Evolutionary conservation across 495 filamentous ascomycete species (phyloP), one percentile per base, ranked within the genome.

Genomic region (Penicillium odoratum): DNA sequence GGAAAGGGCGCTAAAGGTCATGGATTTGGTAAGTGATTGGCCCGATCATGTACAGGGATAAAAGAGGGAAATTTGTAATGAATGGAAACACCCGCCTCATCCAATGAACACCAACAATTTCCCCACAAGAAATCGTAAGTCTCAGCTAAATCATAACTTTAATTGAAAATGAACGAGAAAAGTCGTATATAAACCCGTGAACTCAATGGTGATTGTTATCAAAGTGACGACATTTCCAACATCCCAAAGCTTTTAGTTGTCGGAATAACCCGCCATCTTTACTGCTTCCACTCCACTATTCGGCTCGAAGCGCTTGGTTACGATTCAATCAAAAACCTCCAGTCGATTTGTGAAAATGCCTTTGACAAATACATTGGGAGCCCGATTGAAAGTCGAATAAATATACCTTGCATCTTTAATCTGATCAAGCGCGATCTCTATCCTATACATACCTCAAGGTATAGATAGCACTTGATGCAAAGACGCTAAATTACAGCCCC

Each of bases 261-360:
- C 54, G 54, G 54, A 15, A 43, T 51, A 9, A 28, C 34, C 54
- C 54, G 54, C 46, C 46, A 31, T 31, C 7, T 10, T 9, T 28
- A 16, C 50, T 30, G 43, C 33, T 5, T 34, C 25, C 26, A 16
- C 44, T 31, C 49, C 56, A 53, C 56, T 53, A 40, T 49, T 36
- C 61, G 61, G 61, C 34, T 53, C 53, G 49, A 56, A 63, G 56
- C 61, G 60, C 60, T 33, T 34, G 15, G 16, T 31, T 26, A 46
- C 5, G 38, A 40, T 40, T 40, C 38, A 11, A 36, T 11, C 33
- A 11, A 3, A 1, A 9, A 9, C 33, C 33, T 36, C 33, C 33
- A 36, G 21, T 21, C 21, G 21, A 21, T 21, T 21, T 21, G 2
- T 21, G 21, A 21, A 21, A 21, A 21, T 21, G 21, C 21, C 21